Evolutionary conservation across 2,329 filamentous ascomycete genomes (phyloP).

Genomic region (Teratosphaeria gauchensis): DNA sequence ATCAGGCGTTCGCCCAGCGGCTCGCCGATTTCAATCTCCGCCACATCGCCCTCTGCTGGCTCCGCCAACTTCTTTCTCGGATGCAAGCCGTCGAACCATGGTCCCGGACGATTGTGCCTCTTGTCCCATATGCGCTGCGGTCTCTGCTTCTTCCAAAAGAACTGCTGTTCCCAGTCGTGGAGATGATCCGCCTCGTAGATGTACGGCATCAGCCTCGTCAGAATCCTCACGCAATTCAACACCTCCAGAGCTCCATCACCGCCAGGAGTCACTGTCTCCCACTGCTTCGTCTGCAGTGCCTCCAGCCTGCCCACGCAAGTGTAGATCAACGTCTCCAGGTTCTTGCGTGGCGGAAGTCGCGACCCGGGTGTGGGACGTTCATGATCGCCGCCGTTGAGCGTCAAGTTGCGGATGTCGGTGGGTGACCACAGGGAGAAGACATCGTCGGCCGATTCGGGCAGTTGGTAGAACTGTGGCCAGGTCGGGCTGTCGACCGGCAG

Average conservation of each 20-base stretch:
- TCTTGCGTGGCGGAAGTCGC: slow-evolving; percentile 20
- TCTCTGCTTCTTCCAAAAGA: slow-evolving; percentile 63
- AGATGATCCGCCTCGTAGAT: slow-evolving; percentile 83
- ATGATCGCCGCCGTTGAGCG: slow-evolving; percentile 40
- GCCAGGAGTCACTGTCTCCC: neutral
- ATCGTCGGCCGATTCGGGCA: slow-evolving; percentile 91
- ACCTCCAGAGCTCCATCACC: slow-evolving; percentile 56
- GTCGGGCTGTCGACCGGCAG: slow-evolving; percentile 84
- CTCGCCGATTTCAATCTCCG: slow-evolving; percentile 59
- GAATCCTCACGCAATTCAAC: slow-evolving; percentile 87
- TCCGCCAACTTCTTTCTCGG: slow-evolving; percentile 46
- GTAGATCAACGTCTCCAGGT: slow-evolving; percentile 25
- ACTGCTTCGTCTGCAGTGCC: slow-evolving; percentile 11
- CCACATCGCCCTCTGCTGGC: slow-evolving; percentile 27
- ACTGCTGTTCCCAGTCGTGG: slow-evolving; percentile 76
- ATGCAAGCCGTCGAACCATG: slow-evolving; percentile 29
- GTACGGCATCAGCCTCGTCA: slow-evolving; percentile 83
- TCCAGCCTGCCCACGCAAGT: slow-evolving; percentile 17
- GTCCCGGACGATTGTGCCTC: slow-evolving; percentile 13
- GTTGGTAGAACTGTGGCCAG: slow-evolving; percentile 98
- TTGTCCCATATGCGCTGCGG: slow-evolving; percentile 20
- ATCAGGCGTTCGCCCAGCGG: slow-evolving; percentile 88
- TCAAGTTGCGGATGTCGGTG: slow-evolving; percentile 32
- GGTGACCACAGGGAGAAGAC: slow-evolving; percentile 93
- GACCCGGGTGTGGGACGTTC: slow-evolving; percentile 68